Evolutionary conservation across 306 rosid genomes (phyloP), one percentile per base, ranked within the genome.

Genomic region (Acacia melanoxylon): DNA sequence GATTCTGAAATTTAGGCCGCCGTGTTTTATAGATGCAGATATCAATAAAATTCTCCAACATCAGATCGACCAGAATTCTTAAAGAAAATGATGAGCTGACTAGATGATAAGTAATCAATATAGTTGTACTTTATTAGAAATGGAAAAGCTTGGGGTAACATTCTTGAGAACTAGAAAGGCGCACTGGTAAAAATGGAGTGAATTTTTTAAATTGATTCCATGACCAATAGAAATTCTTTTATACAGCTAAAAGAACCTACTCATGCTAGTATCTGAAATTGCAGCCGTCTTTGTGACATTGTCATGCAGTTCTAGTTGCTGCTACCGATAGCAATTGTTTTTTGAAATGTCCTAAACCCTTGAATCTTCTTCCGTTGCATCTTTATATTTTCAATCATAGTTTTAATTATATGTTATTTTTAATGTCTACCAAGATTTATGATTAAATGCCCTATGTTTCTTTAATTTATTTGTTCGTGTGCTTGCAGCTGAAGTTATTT

Each of bases 401-500:
- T 37, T 78, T 83, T 69, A 9, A 1, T 24, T 24, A 33, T 29
- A 67, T 51, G 6, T 37, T 16, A 8, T n/a, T 69, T 77, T 76
- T 76, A 31, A 35, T 68, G 24, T 68, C 72, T 73, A 25, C 68
- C 62, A 42, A 44, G 67, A 80, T 41, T 75, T 70, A 73, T 69
- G 67, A 81, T 80, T 35, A 58, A 76, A 65, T 44, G 6, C 42
- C 29, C 9, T 70, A 59, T 27, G 68, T 27, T 62, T 4, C 37
- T 70, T 10, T 13, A 49, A 58, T 76, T 84, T 89, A 9, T 62
- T 29, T 63, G 15, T 42, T 71, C 25, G 92, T 63, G 92, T 31
- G 7, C 24, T 45, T 46, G 92, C 98, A 93, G 99, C 92, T 96
- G 81, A 96, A 96, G 89, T 82, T 93, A 91, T 93, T 96, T 84